Evolutionary conservation across 164 flowering plant genomes (phyloP).

Genomic region (Brasenia schreberi): DNA sequence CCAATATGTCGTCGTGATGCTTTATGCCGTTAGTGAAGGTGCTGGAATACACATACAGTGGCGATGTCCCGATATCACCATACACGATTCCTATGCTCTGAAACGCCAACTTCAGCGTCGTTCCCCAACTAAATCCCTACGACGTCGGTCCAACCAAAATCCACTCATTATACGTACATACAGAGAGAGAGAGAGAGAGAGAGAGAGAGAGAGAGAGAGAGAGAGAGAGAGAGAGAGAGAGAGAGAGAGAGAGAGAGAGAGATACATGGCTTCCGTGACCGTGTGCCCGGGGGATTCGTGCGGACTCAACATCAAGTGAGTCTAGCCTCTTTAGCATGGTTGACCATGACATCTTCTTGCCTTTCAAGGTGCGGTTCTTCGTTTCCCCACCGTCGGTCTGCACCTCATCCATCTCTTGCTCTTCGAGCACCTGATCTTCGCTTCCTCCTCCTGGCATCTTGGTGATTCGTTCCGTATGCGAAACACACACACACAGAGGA

Average conservation of each 20-base stretch:
- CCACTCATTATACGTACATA: background rate
- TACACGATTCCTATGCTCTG: slow-evolving; percentile 75
- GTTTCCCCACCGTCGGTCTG: background rate
- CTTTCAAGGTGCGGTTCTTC: background rate
- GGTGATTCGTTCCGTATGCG: no score
- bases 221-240: background rate
- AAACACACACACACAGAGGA: no score
- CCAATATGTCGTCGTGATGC: slow-evolving; percentile 50
- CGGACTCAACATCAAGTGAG: background rate
- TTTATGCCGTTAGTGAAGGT: slow-evolving; percentile 42
- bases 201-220: background rate
- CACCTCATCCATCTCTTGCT: background rate
- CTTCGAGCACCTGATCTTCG: background rate
- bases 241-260: background rate
- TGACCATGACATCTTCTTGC: background rate
- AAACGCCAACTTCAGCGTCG: slow-evolving; percentile 45
- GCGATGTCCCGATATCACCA: slow-evolving; percentile 83
- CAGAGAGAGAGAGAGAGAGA: background rate
- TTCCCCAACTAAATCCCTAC: slow-evolving; percentile 25
- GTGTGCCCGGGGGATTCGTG: background rate
- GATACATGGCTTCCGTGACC: background rate
- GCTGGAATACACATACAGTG: slow-evolving; percentile 56
- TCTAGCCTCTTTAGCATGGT: background rate
- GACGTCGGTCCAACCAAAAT: background rate
- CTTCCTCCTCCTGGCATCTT: no score